phyloP scores from a whole-genome alignment of 306 rosid species.

The Urtica urens region DNA sequence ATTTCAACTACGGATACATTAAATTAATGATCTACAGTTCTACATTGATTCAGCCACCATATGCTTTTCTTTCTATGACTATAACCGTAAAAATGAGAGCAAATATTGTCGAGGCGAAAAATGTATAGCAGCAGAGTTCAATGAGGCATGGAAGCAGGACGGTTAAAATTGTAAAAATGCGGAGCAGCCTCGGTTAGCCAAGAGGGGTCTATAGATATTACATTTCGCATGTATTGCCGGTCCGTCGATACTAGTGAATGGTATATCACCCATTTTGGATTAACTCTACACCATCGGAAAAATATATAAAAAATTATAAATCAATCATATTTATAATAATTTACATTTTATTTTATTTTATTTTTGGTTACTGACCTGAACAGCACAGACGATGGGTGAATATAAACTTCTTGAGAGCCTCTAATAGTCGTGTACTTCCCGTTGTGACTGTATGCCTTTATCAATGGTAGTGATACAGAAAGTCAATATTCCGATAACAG shows the following conservation, averaged over 20 bases:
- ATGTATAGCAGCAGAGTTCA: conserved; percentile 1
- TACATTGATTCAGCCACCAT: too few relatives aligned
- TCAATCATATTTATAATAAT: too few relatives aligned
- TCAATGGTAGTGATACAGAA: too few relatives aligned
- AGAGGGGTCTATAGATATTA: conserved; percentile 63
- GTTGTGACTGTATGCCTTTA: conserved; percentile 64
- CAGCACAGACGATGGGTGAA: conserved; percentile 86
- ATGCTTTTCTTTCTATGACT: too few relatives aligned
- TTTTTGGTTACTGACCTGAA: conserved; percentile 47
- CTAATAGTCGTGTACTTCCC: conserved; percentile 79
- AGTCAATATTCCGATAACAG: too few relatives aligned
- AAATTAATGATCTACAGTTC: too few relatives aligned
- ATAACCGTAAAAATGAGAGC: conserved; percentile 14
- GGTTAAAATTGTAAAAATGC: conserved; percentile 67
- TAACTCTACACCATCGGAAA: conserved; percentile 45
- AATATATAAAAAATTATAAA: not conserved
- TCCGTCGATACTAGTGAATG: conserved; percentile 78
- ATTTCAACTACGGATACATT: too few relatives aligned
- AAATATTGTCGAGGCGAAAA: conserved; percentile 14
- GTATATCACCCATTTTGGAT: conserved; percentile 86
- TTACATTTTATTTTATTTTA: too few relatives aligned
- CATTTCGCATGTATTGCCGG: conserved; percentile 83
- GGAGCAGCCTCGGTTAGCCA: conserved; percentile 80
- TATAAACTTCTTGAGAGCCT: conserved; percentile 80
- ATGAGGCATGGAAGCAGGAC: conserved; percentile 32